Base-by-base conservation (phyloP, 2,329 filamentous ascomycete genomes). In the Nemania bipapillata region DNA sequence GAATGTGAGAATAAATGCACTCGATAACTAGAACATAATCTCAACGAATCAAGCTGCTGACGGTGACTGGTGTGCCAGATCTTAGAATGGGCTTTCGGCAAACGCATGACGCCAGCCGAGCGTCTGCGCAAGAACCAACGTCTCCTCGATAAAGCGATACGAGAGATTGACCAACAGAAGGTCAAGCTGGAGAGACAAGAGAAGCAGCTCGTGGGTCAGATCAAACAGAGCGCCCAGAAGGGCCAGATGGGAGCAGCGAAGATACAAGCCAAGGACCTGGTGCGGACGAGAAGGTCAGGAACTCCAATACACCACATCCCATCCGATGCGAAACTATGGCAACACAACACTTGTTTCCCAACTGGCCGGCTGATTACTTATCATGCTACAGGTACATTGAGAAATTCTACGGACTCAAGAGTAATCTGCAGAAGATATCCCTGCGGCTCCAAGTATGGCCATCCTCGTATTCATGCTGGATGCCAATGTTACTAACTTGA, bases 351-450 rank as follows among this genome's bases (percentile, higher is more conserved):
- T n/a, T n/a, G n/a, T n/a, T 26, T 17, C 8, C 30, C 26, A 24
- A 40, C 62, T 70, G 20, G 61, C 53, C 2, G 15, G 26, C 40
- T 24, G 2, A 22, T 11, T 6, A 24, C 28, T 11, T 6, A 24
- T 40, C 32, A 17, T 26, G 24, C 9, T 32, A 37, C 71, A 92
- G 93, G 80, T 97, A 97, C 76, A 91, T 99, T 67, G 94, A 97
- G 82, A 98, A 98, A 82, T 99, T 99, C 83, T 98, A 97, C 79
- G 91, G 93, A 77, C 98, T 99, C 95, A 90, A 94, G 74, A 98
- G 95, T 73, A 95, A 98, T 80, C 83, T 99, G 73, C 96, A 99
- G 80, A 96, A 97, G 72, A 97, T 99, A 74, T 97, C 93, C 15
- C 83, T 99, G 63, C 90, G 95, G 52, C 94, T 99, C 78, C 96